phyloP scores from a whole-genome alignment of 441 rosid species.

The Croton laevigatus region DNA sequence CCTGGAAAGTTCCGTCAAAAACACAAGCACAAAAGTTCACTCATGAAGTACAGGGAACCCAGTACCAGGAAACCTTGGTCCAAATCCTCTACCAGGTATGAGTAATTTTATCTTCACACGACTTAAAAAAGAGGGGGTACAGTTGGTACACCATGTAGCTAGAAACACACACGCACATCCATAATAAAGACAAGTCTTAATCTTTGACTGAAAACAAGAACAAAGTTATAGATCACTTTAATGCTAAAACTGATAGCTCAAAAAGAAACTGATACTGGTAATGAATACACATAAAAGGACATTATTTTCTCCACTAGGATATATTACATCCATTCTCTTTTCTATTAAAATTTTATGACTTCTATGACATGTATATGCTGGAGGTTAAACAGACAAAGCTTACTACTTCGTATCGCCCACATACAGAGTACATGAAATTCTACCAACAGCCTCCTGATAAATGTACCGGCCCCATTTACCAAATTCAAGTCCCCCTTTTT shows the following conservation, averaged over 20 bases:
- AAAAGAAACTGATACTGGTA: background rate
- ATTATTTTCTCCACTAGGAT: background rate
- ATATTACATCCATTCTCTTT: background rate
- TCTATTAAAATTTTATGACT: background rate
- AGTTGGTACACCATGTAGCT: conserved; percentile 5
- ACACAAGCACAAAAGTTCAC: conserved; percentile 29
- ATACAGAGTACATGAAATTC: background rate
- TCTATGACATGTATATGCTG: background rate
- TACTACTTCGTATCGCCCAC: background rate
- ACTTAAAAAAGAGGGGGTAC: conserved; percentile 2
- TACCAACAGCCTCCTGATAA: background rate
- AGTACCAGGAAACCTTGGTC: conserved; percentile 21
- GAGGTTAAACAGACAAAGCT: background rate
- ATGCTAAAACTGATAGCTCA: background rate
- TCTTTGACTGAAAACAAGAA: background rate
- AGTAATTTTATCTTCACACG: conserved; percentile 11
- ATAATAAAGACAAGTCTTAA: background rate
- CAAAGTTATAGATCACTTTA: background rate
- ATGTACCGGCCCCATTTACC: background rate
- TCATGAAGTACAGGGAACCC: conserved; percentile 35
- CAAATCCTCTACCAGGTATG: conserved; percentile 35
- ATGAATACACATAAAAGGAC: background rate
- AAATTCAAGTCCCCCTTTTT: background rate
- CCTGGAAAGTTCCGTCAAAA: conserved; percentile 32
- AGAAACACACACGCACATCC: background rate